Conservation (phyloP, 2,329 filamentous ascomycete species). For the Colletotrichum lindemuthianum region DNA sequence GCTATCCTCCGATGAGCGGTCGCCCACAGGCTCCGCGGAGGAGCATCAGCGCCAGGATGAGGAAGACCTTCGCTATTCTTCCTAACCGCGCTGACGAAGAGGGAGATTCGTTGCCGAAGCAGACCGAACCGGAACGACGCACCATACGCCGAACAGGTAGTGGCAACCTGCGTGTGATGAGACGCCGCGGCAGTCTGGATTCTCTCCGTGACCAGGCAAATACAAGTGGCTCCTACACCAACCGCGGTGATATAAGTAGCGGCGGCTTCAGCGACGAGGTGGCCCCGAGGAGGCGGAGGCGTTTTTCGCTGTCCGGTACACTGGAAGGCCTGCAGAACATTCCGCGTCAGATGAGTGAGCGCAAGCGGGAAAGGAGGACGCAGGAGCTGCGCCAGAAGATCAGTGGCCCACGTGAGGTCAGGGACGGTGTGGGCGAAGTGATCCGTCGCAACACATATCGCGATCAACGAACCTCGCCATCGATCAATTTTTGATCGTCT, state of each 20-base stretch:
- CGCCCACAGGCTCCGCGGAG: conserved; percentile 56
- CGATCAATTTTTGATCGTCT: conserved; percentile 33
- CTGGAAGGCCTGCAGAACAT: conserved; percentile 64
- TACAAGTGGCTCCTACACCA: conserved; percentile 48
- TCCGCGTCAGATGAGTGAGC: conserved; percentile 66
- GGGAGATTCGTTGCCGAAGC: conserved; percentile 41
- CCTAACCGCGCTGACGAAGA: conserved; percentile 58
- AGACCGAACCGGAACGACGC: conserved; percentile 58
- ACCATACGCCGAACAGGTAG: conserved; percentile 69
- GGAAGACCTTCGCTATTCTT: conserved; percentile 69
- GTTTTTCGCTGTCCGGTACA: conserved; percentile 56
- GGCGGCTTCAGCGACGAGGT: conserved; percentile 42
- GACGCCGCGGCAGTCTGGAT: conserved; percentile 59
- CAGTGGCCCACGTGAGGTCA: conserved; percentile 66
- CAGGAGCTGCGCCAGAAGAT: conserved; percentile 69
- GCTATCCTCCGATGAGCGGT: conserved; percentile 61
- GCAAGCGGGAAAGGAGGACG: conserved; percentile 66
- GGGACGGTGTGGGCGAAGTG: conserved; percentile 68
- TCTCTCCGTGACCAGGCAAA: conserved; percentile 46
- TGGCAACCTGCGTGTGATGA: conserved; percentile 69
- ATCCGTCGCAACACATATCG: conserved; percentile 57
- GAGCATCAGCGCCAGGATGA: conserved; percentile 63
- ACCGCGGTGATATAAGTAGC: not conserved
- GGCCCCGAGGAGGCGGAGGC: conserved; percentile 39
- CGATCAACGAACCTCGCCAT: conserved; percentile 37